Conservation (phyloP, 192 early-diverging fungal genomes). For the Lunasporangiospora selenospora region DNA sequence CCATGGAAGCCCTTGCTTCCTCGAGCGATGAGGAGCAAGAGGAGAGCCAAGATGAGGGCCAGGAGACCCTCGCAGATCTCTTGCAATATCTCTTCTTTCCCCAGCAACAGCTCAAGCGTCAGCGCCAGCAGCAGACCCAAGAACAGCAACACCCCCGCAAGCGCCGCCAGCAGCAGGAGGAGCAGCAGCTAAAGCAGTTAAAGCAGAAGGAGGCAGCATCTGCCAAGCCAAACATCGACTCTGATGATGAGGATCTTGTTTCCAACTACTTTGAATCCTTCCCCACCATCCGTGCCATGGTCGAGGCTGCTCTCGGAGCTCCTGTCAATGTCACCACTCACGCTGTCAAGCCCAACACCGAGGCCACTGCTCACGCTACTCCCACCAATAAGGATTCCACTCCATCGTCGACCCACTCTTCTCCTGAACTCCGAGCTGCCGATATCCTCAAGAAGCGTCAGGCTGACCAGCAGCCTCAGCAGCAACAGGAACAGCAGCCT, state of each 20-base stretch:
- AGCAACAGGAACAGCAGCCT: not conserved
- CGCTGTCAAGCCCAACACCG: not conserved
- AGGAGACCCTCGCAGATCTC: slow-evolving; percentile 11
- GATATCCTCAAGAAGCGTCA: slow-evolving; percentile 36
- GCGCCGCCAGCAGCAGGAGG: slow-evolving; percentile 16
- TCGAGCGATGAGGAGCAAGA: slow-evolving; percentile 28
- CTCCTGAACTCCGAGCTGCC: slow-evolving; percentile 31
- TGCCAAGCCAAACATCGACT: not conserved
- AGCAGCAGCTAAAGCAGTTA: slow-evolving; percentile 9
- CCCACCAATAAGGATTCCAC: too few relatives aligned
- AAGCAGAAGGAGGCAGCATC: not conserved
- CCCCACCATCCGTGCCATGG: slow-evolving; percentile 35
- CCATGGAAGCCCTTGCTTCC: not conserved
- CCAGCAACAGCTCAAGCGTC: slow-evolving; percentile 40
- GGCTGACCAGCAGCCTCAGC: slow-evolving; percentile 4
- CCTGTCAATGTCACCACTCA: too few relatives aligned
- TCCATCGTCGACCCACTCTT: slow-evolving; percentile 26
- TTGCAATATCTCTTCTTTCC: slow-evolving; percentile 40
- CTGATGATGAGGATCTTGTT: slow-evolving; percentile 15
- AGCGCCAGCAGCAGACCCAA: slow-evolving; percentile 12
- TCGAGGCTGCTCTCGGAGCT: slow-evolving; percentile 36
- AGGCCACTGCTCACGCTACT: not conserved
- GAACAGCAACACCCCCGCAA: slow-evolving; percentile 23
- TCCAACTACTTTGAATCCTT: slow-evolving; percentile 30
- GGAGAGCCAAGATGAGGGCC: slow-evolving; percentile 16